Evolutionary conservation across 495 filamentous ascomycete species (phyloP).

Genomic region (Penicillium crystallinum): DNA sequence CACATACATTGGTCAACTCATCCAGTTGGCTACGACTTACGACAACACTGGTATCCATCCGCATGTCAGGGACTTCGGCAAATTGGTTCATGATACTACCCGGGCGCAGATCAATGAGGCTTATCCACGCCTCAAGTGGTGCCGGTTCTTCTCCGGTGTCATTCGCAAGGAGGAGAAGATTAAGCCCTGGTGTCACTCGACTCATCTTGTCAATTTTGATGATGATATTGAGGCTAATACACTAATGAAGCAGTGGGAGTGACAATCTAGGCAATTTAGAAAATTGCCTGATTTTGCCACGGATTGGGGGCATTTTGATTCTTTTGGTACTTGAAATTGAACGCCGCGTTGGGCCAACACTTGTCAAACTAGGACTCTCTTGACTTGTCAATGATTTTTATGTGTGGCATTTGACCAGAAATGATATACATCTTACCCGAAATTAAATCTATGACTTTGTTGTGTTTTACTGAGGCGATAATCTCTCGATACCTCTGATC

Average conservation of each 20-base stretch:
- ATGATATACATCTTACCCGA: no score
- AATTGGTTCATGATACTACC: conserved; percentile 12
- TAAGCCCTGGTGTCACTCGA: conserved; percentile 72
- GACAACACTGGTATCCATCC: conserved; percentile 47
- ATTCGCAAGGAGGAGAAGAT: conserved; percentile 55
- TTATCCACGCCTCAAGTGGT: conserved; percentile 21
- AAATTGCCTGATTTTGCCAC: no score
- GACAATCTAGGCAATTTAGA: neutral
- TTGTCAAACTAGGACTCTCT: no score
- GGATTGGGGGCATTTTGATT: no score
- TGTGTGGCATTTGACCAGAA: no score
- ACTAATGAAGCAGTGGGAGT: conserved; percentile 51
- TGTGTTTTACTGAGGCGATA: no score
- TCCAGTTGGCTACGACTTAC: conserved; percentile 71
- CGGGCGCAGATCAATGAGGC: conserved; percentile 15
- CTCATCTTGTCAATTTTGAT: conserved; percentile 60
- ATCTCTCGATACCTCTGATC: no score
- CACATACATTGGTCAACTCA: conserved; percentile 60
- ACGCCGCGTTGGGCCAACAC: no score
- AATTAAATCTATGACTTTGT: no score
- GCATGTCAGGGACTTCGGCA: conserved; percentile 12
- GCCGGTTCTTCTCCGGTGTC: conserved; percentile 14
- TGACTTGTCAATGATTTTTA: no score
- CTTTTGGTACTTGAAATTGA: no score
- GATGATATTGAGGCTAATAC: conserved; percentile 54